Evolutionary conservation across 768 basidiomycete genomes (phyloP).

Genomic region (Pleurotus giganteus): DNA sequence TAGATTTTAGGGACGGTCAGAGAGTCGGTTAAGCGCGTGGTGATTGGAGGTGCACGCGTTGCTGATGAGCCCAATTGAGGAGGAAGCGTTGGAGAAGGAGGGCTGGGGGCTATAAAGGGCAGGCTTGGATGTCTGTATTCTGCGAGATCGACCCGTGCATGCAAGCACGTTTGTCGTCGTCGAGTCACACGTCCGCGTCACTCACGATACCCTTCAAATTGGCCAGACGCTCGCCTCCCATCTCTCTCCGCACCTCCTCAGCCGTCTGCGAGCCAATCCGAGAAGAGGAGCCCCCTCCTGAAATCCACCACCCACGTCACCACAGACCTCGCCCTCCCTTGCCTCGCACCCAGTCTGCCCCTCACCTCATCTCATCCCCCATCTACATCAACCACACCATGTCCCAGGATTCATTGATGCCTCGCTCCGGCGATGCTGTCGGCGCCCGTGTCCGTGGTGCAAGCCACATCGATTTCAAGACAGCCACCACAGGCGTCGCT

Average conservation of each 20-base stretch:
- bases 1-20: no score
- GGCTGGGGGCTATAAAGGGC: constrained; percentile 9
- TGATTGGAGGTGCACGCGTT: no score
- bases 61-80: background rate
- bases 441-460: constrained; percentile 72
- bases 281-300: constrained; percentile 35
- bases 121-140: constrained; percentile 5
- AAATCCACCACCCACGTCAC: constrained; percentile 55
- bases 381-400: constrained; percentile 54
- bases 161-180: constrained; percentile 44
- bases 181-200: background rate
- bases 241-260: constrained; percentile 17
- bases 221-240: constrained; percentile 9
- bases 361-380: constrained; percentile 64
- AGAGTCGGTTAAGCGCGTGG: no score
- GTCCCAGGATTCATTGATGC: constrained; percentile 50
- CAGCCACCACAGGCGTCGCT: constrained; percentile 91
- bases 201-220: constrained; percentile 7
- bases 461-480: constrained; percentile 93
- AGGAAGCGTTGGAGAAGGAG: background rate
- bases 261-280: constrained; percentile 44
- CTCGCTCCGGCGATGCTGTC: constrained; percentile 66
- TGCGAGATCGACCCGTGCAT: constrained; percentile 7
- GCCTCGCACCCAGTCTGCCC: constrained; percentile 48
- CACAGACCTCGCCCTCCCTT: constrained; percentile 50